These are phyloP conservation scores for Pleodorina starrii DNA, from an alignment of 139 green algal genomes.

Conservation along the genomic window DNA sequence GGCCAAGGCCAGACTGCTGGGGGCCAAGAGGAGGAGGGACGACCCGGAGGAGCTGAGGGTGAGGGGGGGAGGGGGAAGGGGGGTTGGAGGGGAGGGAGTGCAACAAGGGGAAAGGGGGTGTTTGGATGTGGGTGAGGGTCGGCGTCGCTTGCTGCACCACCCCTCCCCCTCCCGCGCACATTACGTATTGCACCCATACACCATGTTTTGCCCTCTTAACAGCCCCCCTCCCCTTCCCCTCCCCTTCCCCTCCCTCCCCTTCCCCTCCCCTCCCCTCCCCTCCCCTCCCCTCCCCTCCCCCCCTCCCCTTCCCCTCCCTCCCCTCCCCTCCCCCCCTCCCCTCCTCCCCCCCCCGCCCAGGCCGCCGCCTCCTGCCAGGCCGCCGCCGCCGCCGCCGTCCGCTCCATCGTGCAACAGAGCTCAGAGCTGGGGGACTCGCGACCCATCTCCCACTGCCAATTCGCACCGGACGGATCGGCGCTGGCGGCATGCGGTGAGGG, in stretches of 20 bases:
- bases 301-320: background rate
- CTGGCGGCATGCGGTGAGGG: constrained; percentile 78
- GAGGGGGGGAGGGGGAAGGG: background rate
- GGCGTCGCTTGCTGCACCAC: too few relatives aligned
- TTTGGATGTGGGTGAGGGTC: background rate
- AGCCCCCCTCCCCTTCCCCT: too few relatives aligned
- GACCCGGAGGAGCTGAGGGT: constrained; percentile 65
- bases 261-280: too few relatives aligned
- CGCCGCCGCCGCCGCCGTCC: background rate
- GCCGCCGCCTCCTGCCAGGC: background rate
- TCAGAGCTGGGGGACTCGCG: constrained; percentile 93
- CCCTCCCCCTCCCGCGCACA: too few relatives aligned
- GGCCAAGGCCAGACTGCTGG: constrained; percentile 75
- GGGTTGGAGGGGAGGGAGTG: background rate
- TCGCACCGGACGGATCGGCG: constrained; percentile 76
- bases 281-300: too few relatives aligned
- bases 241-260: too few relatives aligned
- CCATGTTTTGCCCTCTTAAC: too few relatives aligned
- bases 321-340: background rate
- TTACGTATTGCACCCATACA: too few relatives aligned
- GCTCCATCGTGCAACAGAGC: constrained; percentile 55
- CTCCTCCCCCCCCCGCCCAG: background rate
- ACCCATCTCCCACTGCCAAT: constrained; percentile 82
- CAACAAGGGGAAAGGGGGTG: background rate
- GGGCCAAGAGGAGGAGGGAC: constrained; percentile 66